These are phyloP conservation scores for Rhodotorula sp. DNA, from an alignment of 1,284 basidiomycete species.

Conservation along the genomic window DNA sequence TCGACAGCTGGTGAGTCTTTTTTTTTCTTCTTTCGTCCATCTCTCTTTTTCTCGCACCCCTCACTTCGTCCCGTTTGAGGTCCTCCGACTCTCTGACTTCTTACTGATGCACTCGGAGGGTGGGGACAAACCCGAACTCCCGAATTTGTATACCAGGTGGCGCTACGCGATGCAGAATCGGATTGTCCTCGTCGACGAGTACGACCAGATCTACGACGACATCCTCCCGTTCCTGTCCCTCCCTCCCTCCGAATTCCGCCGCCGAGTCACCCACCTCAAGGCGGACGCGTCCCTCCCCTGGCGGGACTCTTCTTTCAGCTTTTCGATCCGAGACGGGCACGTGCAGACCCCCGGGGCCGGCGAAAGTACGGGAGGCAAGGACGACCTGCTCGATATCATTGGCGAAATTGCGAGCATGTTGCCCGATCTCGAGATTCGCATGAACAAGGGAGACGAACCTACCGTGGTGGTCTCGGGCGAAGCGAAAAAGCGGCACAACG, in stretches of 20 bases:
- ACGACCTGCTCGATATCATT: constrained; percentile 29
- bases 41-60: background rate
- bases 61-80: too few relatives aligned
- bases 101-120: too few relatives aligned
- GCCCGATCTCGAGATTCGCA: constrained; percentile 34
- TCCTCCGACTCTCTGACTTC: too few relatives aligned
- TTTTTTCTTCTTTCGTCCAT: background rate
- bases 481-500: constrained; percentile 21
- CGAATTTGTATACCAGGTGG: constrained; percentile 30
- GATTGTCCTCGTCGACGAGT: constrained; percentile 44
- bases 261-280: constrained; percentile 8
- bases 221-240: constrained; percentile 42
- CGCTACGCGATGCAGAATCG: constrained; percentile 40
- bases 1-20: constrained; percentile 38
- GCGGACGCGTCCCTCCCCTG: constrained; percentile 12
- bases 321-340: constrained; percentile 22
- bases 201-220: constrained; percentile 42
- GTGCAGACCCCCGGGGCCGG: background rate
- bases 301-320: constrained; percentile 19
- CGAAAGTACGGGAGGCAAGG: background rate
- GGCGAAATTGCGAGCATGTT: constrained; percentile 28
- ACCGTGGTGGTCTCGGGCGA: constrained; percentile 33
- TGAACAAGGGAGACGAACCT: constrained; percentile 32
- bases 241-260: constrained; percentile 20
- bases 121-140: too few relatives aligned